A percentile compares a stretch with the other conserved stretches of the same genome.
These are phyloP conservation scores for Pestalotiopsis sp. DNA, from an alignment of 2,329 filamentous ascomycete species.

Conservation along the genomic window DNA sequence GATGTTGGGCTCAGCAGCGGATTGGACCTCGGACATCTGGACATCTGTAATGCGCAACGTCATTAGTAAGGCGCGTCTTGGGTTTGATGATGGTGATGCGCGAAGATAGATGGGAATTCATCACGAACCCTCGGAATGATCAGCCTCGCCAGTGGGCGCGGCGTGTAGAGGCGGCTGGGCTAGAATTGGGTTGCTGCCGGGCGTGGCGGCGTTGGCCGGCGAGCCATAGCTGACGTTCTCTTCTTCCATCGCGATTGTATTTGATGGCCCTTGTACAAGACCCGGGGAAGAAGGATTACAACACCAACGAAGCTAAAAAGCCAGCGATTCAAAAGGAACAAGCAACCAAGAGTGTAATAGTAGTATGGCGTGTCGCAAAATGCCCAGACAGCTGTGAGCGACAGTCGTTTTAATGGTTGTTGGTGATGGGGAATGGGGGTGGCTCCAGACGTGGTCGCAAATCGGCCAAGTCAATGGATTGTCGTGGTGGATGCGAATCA, in stretches of 20 bases:
- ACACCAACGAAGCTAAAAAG: neutral
- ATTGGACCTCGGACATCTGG: slow-evolving; percentile 58
- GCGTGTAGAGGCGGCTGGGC: slow-evolving; percentile 55
- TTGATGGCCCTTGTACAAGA: neutral
- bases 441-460: slow-evolving; percentile 8
- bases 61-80: slow-evolving; percentile 8
- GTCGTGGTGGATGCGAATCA: slow-evolving; percentile 4
- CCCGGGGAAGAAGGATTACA: slow-evolving; percentile 7
- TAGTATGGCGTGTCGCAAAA: slow-evolving; percentile 5
- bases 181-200: slow-evolving; percentile 56
- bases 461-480: neutral
- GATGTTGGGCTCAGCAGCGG: slow-evolving; percentile 47
- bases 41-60: slow-evolving; percentile 51
- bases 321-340: neutral
- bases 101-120: neutral
- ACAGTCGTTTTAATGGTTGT: neutral
- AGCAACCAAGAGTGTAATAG: neutral
- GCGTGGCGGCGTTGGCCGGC: slow-evolving; percentile 57
- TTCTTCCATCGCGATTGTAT: slow-evolving; percentile 56
- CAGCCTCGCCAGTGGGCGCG: slow-evolving; percentile 39
- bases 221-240: slow-evolving; percentile 58
- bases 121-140: slow-evolving; percentile 46
- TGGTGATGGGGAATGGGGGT: slow-evolving; percentile 8
- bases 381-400: neutral
- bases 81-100: neutral